Percentiles rank a stretch among this genome's conserved stretches.
phyloP scores from a whole-genome alignment of 148 eudicot species.

The Selenicereus undatus region DNA sequence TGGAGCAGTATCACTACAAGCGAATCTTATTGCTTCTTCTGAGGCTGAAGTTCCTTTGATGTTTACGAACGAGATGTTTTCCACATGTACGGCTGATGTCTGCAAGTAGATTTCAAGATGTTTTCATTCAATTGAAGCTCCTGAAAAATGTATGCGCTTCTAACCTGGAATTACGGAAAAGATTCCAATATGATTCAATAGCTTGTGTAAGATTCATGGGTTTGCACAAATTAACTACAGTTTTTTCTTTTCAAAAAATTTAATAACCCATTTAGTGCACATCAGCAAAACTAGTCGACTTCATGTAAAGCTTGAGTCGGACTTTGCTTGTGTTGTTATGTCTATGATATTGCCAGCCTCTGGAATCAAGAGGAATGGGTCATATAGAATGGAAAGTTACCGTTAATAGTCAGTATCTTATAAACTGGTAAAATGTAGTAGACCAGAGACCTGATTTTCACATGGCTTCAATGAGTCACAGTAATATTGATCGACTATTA shows the following conservation, averaged over 20 bases:
- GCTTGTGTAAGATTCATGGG: too few relatives aligned
- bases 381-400: too few relatives aligned
- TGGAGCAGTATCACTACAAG: constrained; percentile 79
- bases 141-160: not conserved
- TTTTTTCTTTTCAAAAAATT: too few relatives aligned
- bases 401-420: not conserved
- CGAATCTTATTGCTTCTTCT: constrained; percentile 63
- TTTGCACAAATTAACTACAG: too few relatives aligned
- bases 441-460: constrained; percentile 59
- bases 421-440: not conserved
- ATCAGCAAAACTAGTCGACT: too few relatives aligned
- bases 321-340: not conserved
- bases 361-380: not conserved
- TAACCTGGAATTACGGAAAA: not conserved
- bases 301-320: not conserved
- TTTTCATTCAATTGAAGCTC: not conserved
- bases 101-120: constrained; percentile 28
- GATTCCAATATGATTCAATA: too few relatives aligned
- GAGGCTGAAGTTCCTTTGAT: constrained; percentile 85
- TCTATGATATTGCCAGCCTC: not conserved
- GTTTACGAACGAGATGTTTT: constrained; percentile 48
- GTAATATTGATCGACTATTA: constrained; percentile 84
- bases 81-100: constrained; percentile 63
- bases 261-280: too few relatives aligned
- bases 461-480: constrained; percentile 64